phyloP scores from a whole-genome alignment of 495 filamentous ascomycete genomes.

The Xylaria cubensis region DNA sequence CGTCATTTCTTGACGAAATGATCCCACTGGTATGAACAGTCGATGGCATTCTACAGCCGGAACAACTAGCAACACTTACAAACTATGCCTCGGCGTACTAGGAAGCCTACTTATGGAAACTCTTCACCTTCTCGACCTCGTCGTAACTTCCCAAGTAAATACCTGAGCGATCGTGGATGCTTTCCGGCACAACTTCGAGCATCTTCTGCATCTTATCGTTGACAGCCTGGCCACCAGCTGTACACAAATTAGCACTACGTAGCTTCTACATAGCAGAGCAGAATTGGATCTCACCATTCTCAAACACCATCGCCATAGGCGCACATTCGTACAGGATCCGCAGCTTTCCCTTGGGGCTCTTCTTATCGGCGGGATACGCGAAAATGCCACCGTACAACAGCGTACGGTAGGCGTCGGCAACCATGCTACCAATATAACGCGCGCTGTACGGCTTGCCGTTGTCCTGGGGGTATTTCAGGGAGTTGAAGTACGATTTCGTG shows the following conservation, averaged over 20 bases:
- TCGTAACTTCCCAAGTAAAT: constrained; percentile 96
- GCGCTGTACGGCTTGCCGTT: constrained; percentile 91
- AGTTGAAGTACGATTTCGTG: constrained; percentile 85
- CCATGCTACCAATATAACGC: constrained; percentile 96
- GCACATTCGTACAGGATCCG: constrained; percentile 98
- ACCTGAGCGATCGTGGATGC: constrained; percentile 94
- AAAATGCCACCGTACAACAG: constrained; percentile 96
- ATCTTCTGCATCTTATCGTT: constrained; percentile 89
- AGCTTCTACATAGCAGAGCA: background rate
- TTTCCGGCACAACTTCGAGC: constrained; percentile 86
- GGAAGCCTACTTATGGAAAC: constrained; percentile 52
- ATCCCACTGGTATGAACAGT: background rate
- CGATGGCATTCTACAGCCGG: background rate
- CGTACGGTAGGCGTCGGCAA: constrained; percentile 96
- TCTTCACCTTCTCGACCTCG: constrained; percentile 95
- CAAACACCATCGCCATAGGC: constrained; percentile 98
- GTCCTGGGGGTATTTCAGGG: constrained; percentile 75
- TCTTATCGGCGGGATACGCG: constrained; percentile 96
- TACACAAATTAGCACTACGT: constrained; percentile 30
- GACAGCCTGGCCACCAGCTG: constrained; percentile 89
- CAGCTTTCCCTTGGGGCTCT: constrained; percentile 97
- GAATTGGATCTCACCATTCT: constrained; percentile 73
- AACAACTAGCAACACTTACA: background rate
- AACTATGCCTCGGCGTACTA: background rate
- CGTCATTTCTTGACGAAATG: background rate